Percentiles rank a stretch among this genome's conserved stretches.
Evolutionary conservation across 805 yeast genomes (phyloP).

Genomic region (Hanseniaspora jakobsenii): DNA sequence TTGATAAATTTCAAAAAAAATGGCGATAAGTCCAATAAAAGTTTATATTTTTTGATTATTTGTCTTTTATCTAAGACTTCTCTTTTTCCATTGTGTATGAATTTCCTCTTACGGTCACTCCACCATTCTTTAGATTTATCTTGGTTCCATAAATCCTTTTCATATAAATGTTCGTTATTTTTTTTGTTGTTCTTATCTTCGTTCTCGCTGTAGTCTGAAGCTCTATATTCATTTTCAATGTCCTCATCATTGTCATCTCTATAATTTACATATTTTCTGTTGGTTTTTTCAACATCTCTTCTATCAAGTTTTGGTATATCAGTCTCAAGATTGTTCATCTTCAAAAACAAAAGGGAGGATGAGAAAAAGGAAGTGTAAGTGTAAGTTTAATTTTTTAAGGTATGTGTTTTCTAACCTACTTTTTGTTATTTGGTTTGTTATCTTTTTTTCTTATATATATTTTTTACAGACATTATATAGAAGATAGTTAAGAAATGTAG

Average conservation of each 20-base stretch:
- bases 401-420: too few relatives aligned
- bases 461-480: too few relatives aligned
- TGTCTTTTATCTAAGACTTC: constrained; percentile 10
- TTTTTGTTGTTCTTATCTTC: background rate
- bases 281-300: background rate
- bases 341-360: too few relatives aligned
- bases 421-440: too few relatives aligned
- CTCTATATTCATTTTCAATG: constrained; percentile 10
- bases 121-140: constrained; percentile 15
- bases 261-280: background rate
- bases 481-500: too few relatives aligned
- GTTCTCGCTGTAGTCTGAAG: constrained; percentile 2
- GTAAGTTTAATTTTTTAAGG: too few relatives aligned
- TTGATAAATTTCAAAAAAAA: constrained; percentile 2
- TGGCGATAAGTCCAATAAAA: constrained; percentile 16
- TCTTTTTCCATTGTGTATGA: constrained; percentile 13
- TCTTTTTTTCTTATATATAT: too few relatives aligned
- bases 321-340: too few relatives aligned
- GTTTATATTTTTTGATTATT: constrained; percentile 16
- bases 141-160: constrained; percentile 13
- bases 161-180: constrained; percentile 1
- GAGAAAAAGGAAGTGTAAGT: too few relatives aligned
- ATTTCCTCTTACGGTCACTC: constrained; percentile 2
- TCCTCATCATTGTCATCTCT: constrained; percentile 12
- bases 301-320: too few relatives aligned